A percentile compares a stretch with the other conserved stretches of the same genome.
Conservation (phyloP, 345 rosid genomes). For the Ricinus communis region DNA sequence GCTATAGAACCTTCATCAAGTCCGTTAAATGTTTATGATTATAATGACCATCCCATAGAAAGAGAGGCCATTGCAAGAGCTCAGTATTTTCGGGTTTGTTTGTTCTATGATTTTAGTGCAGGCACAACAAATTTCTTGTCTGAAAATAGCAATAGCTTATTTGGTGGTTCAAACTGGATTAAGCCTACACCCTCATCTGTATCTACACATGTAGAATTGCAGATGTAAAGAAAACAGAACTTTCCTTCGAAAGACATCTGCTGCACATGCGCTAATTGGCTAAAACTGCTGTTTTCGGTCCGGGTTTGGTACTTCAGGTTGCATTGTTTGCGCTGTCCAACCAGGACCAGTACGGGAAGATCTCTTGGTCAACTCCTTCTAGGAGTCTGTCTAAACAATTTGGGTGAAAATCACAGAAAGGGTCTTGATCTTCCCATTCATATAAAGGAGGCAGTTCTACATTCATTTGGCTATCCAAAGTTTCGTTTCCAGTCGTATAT, state of each 20-base stretch:
- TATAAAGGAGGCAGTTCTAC: conserved; percentile 19
- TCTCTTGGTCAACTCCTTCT: conserved; percentile 42
- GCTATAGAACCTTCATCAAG: background rate
- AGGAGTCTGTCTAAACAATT: conserved; percentile 30
- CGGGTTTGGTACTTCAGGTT: conserved; percentile 12
- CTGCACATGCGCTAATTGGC: conserved; percentile 1
- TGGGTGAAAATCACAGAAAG: conserved; percentile 24
- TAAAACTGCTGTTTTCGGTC: background rate
- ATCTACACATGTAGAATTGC: conserved; percentile 10
- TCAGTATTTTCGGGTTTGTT: background rate
- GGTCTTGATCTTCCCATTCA: conserved; percentile 38
- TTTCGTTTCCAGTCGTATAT: conserved; percentile 24
- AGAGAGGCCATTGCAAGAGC: background rate
- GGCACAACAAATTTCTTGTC: background rate
- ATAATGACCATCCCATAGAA: background rate
- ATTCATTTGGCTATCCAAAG: conserved; percentile 24
- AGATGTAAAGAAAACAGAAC: conserved; percentile 10
- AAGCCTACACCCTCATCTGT: background rate
- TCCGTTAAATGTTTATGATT: background rate
- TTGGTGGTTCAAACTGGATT: conserved; percentile 11
- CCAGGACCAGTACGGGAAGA: conserved; percentile 34
- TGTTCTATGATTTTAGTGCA: background rate
- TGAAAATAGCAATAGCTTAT: conserved; percentile 6
- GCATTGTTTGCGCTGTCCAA: conserved; percentile 22
- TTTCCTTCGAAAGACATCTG: conserved; percentile 1